Evolutionary conservation across 2,329 filamentous ascomycete genomes (phyloP).

Genomic region (Metarhizium sp.): DNA sequence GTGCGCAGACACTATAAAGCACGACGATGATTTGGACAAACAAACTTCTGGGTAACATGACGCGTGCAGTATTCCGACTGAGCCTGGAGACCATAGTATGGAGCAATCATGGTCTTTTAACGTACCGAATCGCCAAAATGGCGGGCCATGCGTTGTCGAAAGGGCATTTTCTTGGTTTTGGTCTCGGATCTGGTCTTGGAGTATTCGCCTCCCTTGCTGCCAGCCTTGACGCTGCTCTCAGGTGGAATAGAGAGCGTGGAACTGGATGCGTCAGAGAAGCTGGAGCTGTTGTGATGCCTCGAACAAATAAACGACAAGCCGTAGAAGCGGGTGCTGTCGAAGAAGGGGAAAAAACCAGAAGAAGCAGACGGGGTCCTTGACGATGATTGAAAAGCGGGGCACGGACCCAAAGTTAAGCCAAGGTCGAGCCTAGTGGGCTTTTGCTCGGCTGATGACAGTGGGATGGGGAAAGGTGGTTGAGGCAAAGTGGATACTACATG

Average conservation of each 20-base stretch:
- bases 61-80: not conserved
- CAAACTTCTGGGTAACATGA: not conserved
- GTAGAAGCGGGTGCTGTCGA: constrained; percentile 5
- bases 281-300: constrained; percentile 4
- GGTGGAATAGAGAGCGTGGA: not conserved
- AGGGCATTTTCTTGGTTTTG: constrained; percentile 22
- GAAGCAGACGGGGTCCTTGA: not conserved
- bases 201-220: not conserved
- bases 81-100: not conserved
- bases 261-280: constrained; percentile 5
- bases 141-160: constrained; percentile 33
- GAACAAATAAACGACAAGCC: constrained; percentile 5
- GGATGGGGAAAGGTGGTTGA: not conserved
- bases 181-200: not conserved
- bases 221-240: constrained; percentile 1
- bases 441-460: not conserved
- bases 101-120: constrained; percentile 4
- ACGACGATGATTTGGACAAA: not conserved
- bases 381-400: constrained; percentile 4
- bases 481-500: too few relatives aligned
- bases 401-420: not conserved
- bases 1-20: not conserved
- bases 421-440: not conserved
- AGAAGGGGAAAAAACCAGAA: not conserved
- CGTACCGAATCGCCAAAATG: constrained; percentile 38